Evolutionary conservation across 225 moss, liverwort and hornwort genomes (phyloP), one percentile per base, ranked within the genome.

Genomic region (Asterella californica): DNA sequence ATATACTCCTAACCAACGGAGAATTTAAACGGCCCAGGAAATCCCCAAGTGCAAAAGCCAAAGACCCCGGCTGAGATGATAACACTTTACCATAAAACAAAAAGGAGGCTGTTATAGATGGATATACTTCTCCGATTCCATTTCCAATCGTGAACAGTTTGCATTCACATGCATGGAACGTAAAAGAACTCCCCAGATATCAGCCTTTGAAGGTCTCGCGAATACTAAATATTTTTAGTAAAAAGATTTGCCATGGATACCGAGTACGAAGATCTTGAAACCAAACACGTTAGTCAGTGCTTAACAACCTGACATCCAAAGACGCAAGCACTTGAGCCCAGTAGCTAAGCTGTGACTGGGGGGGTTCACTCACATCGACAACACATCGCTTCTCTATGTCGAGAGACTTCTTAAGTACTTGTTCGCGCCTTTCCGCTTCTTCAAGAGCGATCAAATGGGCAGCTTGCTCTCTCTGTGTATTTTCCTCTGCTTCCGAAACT

Each of bases 351-450:
- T 37, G 29, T 27, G 15, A 42, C 15, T 72, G 15, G 50, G 15
- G n/a, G 10, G 30, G 5, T 19, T 59, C 55, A 84, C 99, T 90
- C 88, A 99, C 99, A 86, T 99, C 95, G 10, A 68, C 83, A 37
- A 99, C 93, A 86, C 99, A 99, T 55, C 91, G 86, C 85, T 95
- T 92, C 84, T 99, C 99, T 50, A 91, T 89, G 24, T 93, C 92
- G 18, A 99, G 83, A 29, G 99, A 86, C 25, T 83, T 91, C 80
- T 86, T 93, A 6, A 92, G 84, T 54, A 87, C 82, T 70, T 90
- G 90, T 81, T 93, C 92, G 33, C 95, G 93, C 80, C 78, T 91
- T 81, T 84, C 81, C 14, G 87, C 88, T 88, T 95, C 99, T 32
- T 93, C 90, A 34, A 91, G 76, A 46, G 93, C 99, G 73, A 92